Conservation (phyloP, 2,329 filamentous ascomycete genomes). For the Talaromyces islandicus region DNA sequence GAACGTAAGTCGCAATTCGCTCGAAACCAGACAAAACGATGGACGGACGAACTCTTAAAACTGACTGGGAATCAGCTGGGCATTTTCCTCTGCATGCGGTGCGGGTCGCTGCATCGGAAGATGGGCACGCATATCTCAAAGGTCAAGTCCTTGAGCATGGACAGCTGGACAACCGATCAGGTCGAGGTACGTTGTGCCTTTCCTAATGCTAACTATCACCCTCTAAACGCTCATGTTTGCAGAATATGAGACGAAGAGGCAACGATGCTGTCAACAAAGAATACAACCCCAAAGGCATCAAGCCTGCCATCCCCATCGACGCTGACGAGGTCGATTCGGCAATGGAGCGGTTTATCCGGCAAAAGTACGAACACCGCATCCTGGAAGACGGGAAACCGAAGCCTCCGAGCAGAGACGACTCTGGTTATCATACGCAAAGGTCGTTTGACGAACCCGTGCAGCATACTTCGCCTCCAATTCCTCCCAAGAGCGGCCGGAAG, state of each 20-base stretch:
- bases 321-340: constrained; percentile 86
- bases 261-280: constrained; percentile 79
- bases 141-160: constrained; percentile 98
- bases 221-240: constrained; percentile 30
- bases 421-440: constrained; percentile 44
- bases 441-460: constrained; percentile 47
- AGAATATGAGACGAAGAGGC: constrained; percentile 93
- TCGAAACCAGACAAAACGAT: constrained; percentile 1
- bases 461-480: constrained; percentile 40
- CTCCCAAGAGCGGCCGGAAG: constrained; percentile 56
- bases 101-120: constrained; percentile 90
- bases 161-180: constrained; percentile 92
- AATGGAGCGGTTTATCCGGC: constrained; percentile 91
- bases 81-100: constrained; percentile 96
- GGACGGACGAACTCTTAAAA: constrained; percentile 1
- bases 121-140: constrained; percentile 97
- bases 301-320: constrained; percentile 79
- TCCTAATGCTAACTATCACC: constrained; percentile 47
- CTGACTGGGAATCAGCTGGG: constrained; percentile 58
- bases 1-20: constrained; percentile 56
- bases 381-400: constrained; percentile 43
- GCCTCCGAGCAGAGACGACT: constrained; percentile 47
- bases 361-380: constrained; percentile 75
- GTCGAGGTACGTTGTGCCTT: constrained; percentile 66
- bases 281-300: constrained; percentile 81